Conservation (phyloP, 805 yeast genomes). For the Candida ovalis region DNA sequence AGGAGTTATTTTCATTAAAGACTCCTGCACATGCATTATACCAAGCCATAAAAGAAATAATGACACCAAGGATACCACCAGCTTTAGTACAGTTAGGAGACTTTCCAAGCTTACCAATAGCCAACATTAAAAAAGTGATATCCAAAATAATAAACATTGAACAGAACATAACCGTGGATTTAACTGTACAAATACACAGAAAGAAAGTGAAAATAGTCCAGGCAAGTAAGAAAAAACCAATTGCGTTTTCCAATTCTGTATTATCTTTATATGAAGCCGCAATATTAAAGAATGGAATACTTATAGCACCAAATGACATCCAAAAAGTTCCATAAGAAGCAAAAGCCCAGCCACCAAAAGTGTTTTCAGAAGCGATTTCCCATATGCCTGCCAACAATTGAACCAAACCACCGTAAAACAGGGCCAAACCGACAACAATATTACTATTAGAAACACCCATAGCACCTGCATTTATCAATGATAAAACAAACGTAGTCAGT, state of each 20-base stretch:
- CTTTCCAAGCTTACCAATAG: conserved; percentile 50
- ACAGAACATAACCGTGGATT: conserved; percentile 51
- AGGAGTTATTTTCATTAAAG: conserved; percentile 62
- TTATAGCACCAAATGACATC: conserved; percentile 69
- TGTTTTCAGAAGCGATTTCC: conserved; percentile 72
- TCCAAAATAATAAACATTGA: conserved; percentile 50
- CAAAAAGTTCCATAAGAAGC: conserved; percentile 70
- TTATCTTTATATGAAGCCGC: conserved; percentile 44
- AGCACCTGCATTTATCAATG: conserved; percentile 60
- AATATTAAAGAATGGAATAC: conserved; percentile 55
- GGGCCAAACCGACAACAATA: conserved; percentile 60
- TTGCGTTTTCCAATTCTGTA: conserved; percentile 43
- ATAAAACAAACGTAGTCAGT: conserved; percentile 60
- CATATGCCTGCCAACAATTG: conserved; percentile 73
- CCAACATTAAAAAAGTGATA: conserved; percentile 48
- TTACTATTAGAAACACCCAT: conserved; percentile 62
- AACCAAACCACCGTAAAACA: conserved; percentile 70
- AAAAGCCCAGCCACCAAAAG: conserved; percentile 67
- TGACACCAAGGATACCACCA: conserved; percentile 63
- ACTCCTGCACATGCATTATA: conserved; percentile 70
- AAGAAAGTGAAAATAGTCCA: conserved; percentile 64
- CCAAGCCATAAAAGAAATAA: conserved; percentile 62
- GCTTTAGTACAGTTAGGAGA: conserved; percentile 39
- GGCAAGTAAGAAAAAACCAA: conserved; percentile 57
- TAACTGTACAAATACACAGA: conserved; percentile 53